phyloP scores from a whole-genome alignment of 2,329 filamentous ascomycete genomes.

The Didymella sp. region DNA sequence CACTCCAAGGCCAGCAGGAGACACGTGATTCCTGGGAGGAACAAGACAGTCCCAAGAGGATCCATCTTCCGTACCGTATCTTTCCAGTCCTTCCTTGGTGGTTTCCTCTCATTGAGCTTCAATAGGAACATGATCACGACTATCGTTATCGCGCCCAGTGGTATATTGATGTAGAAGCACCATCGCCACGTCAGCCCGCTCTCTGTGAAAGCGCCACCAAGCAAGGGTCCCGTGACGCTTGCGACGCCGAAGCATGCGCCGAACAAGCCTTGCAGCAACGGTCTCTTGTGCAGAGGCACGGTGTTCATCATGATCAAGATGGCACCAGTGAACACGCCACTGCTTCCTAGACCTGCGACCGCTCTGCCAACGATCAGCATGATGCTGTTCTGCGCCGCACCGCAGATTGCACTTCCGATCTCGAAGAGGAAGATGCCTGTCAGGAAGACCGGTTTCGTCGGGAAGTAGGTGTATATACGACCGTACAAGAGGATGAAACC shows the following conservation, averaged over 20 bases:
- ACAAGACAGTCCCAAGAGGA: slow-evolving; percentile 50
- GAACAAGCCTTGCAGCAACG: slow-evolving; percentile 51
- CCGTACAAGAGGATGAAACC: slow-evolving; percentile 55
- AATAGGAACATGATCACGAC: slow-evolving; percentile 44
- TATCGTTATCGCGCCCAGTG: slow-evolving; percentile 56
- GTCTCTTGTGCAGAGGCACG: slow-evolving; percentile 52
- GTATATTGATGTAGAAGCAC: slow-evolving; percentile 61
- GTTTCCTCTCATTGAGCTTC: slow-evolving; percentile 42
- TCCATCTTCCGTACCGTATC: slow-evolving; percentile 52
- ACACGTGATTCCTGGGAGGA: slow-evolving; percentile 55
- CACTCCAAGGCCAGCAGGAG: slow-evolving; percentile 57
- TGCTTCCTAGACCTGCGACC: slow-evolving; percentile 40
- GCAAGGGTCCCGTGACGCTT: slow-evolving; percentile 53
- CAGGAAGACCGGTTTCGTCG: slow-evolving; percentile 59
- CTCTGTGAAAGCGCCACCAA: slow-evolving; percentile 55
- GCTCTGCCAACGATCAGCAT: slow-evolving; percentile 44
- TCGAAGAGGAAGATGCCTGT: slow-evolving; percentile 56
- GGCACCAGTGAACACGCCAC: slow-evolving; percentile 44
- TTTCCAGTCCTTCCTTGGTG: slow-evolving; percentile 35
- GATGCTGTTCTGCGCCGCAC: slow-evolving; percentile 47
- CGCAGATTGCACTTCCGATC: slow-evolving; percentile 63
- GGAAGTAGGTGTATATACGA: slow-evolving; percentile 57
- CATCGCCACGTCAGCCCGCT: slow-evolving; percentile 54
- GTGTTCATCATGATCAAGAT: slow-evolving; percentile 45
- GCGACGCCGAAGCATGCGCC: slow-evolving; percentile 51